phyloP scores from a whole-genome alignment of 2,329 filamentous ascomycete genomes.

The Endocalyx cinctus region DNA sequence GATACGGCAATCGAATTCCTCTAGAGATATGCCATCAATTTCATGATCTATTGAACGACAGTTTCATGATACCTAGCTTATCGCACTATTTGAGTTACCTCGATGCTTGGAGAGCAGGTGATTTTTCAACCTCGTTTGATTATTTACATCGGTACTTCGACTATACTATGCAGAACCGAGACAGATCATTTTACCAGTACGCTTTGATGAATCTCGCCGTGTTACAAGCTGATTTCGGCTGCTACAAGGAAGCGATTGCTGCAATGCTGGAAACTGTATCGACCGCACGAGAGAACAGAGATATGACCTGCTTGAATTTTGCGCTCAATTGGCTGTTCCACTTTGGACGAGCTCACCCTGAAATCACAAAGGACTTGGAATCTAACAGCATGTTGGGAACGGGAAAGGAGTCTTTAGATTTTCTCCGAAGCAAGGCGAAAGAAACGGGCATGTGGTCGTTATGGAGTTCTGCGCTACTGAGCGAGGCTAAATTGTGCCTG shows the following conservation, averaged over 20 bases:
- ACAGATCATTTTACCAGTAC: constrained; percentile 88
- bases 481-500: constrained; percentile 77
- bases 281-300: constrained; percentile 89
- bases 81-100: constrained; percentile 81
- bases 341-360: constrained; percentile 80
- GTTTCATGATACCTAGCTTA: constrained; percentile 64
- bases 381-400: constrained; percentile 70
- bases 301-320: constrained; percentile 90
- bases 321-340: constrained; percentile 94
- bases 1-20: constrained; percentile 73
- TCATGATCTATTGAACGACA: constrained; percentile 61
- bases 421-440: constrained; percentile 79
- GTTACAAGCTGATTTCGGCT: constrained; percentile 92
- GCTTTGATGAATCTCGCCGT: constrained; percentile 90
- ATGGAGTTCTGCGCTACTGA: constrained; percentile 76
- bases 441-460: constrained; percentile 83
- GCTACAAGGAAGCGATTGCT: constrained; percentile 81
- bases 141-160: constrained; percentile 93
- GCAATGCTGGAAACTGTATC: constrained; percentile 94
- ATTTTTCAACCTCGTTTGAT: constrained; percentile 87
- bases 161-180: constrained; percentile 82
- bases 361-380: constrained; percentile 65
- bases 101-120: constrained; percentile 86
- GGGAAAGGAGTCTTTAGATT: constrained; percentile 76
- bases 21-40: constrained; percentile 69